These are phyloP conservation scores for Epichloe elymi DNA, from an alignment of 2,329 filamentous ascomycete genomes.

Conservation along the genomic window DNA sequence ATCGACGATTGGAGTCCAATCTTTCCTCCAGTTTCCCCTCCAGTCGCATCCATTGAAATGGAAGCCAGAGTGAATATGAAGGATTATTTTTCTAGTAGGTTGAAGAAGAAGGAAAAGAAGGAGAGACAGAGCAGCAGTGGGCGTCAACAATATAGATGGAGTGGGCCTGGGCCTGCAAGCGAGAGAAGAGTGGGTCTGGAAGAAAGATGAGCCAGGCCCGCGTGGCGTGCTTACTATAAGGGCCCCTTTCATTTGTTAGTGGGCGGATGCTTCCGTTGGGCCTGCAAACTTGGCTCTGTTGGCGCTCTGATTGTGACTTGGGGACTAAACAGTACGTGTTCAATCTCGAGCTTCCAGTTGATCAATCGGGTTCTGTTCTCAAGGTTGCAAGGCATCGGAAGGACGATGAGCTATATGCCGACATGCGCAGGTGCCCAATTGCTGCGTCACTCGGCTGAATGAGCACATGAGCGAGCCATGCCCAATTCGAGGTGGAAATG, in stretches of 20 bases:
- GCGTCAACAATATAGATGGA: neutral
- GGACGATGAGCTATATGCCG: neutral
- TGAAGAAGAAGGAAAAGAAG: conserved; percentile 17
- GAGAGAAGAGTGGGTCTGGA: conserved; percentile 12
- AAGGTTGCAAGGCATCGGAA: neutral
- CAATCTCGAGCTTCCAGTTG: too few species aligned
- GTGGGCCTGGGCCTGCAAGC: neutral
- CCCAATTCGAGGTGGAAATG: neutral
- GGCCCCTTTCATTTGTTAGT: neutral
- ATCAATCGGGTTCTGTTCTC: too few species aligned
- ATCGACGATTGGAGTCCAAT: conserved; percentile 29
- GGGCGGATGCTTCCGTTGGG: conserved; percentile 1
- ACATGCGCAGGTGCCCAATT: neutral
- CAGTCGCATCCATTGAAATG: conserved; percentile 37
- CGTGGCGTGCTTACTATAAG: neutral
- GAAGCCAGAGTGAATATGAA: conserved; percentile 59
- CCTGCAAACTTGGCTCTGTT: neutral
- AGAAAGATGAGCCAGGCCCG: conserved; percentile 13
- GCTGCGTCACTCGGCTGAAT: neutral
- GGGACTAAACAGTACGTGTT: too few species aligned
- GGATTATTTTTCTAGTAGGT: conserved; percentile 35
- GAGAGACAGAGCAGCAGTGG: conserved; percentile 3
- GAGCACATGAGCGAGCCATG: neutral
- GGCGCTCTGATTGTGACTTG: too few species aligned
- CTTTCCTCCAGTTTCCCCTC: conserved; percentile 66